Percentiles rank a stretch among this genome's conserved stretches.
These are phyloP conservation scores for Gossypium trilobum DNA, from an alignment of 441 rosid genomes.

Conservation along the genomic window DNA sequence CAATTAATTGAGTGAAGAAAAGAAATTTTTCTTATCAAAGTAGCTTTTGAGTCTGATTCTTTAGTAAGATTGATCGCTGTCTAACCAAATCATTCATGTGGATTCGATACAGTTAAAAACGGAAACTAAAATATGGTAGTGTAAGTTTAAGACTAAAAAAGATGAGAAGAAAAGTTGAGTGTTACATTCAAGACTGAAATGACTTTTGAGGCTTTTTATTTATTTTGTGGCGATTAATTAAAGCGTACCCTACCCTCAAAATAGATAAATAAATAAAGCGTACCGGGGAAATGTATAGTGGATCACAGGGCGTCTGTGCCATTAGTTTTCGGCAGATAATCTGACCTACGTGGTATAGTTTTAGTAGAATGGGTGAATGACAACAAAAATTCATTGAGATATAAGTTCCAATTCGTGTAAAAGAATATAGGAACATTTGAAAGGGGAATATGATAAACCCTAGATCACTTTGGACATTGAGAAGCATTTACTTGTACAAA, in stretches of 20 bases:
- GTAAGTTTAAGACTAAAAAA: not conserved
- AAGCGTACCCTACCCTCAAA: too few relatives aligned
- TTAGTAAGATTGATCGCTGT: too few relatives aligned
- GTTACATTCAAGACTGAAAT: not conserved
- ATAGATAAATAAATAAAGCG: constrained; percentile 4
- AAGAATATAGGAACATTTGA: not conserved
- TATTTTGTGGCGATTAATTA: not conserved
- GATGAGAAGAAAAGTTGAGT: not conserved
- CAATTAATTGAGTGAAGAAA: not conserved
- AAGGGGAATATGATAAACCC: not conserved
- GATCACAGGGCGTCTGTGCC: not conserved
- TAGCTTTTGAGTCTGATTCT: not conserved
- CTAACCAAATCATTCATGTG: too few relatives aligned
- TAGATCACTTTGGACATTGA: not conserved
- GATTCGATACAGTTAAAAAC: too few relatives aligned
- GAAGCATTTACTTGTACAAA: not conserved
- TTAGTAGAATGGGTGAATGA: not conserved
- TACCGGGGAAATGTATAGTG: not conserved
- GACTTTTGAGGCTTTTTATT: not conserved
- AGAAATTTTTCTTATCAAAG: not conserved
- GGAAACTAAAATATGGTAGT: not conserved
- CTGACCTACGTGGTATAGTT: not conserved
- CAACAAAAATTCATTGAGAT: not conserved
- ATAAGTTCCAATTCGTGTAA: not conserved
- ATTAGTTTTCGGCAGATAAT: not conserved